These are phyloP conservation scores for Andrographis paniculata DNA, from an alignment of 305 asterid species.

Conservation along the genomic window DNA sequence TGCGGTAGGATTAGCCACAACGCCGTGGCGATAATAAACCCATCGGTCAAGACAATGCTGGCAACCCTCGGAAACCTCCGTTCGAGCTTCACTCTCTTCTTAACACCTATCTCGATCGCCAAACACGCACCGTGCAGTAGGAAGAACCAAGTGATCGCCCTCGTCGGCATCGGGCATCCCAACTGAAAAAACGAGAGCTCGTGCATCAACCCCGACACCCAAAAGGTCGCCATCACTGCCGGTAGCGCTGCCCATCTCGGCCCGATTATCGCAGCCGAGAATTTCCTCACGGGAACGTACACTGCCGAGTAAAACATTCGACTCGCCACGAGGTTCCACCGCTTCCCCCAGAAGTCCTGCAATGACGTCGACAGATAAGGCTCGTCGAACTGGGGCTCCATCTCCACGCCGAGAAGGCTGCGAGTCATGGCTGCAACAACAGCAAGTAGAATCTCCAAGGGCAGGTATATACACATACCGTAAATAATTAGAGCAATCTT, in stretches of 20 bases:
- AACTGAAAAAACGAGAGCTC: conserved; percentile 40
- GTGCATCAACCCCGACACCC: conserved; percentile 48
- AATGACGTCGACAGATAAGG: conserved; percentile 62
- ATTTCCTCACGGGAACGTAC: conserved; percentile 50
- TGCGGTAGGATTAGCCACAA: too few species aligned
- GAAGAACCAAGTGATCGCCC: conserved; percentile 36
- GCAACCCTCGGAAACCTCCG: conserved; percentile 5
- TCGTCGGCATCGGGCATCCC: conserved; percentile 30
- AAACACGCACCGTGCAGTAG: conserved; percentile 34
- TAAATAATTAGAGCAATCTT: conserved; percentile 12
- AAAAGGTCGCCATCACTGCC: conserved; percentile 43
- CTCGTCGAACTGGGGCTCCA: conserved; percentile 20
- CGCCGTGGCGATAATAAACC: too few species aligned
- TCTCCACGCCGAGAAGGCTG: not conserved
- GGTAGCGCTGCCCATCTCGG: conserved; percentile 33
- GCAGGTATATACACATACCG: not conserved
- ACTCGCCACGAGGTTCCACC: conserved; percentile 81
- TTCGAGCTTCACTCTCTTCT: conserved; percentile 21
- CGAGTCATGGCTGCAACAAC: conserved; percentile 14
- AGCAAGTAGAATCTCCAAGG: not conserved
- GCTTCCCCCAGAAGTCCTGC: conserved; percentile 73
- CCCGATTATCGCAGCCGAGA: conserved; percentile 29
- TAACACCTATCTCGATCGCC: conserved; percentile 15
- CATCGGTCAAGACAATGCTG: conserved; percentile 24
- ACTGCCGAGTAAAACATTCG: conserved; percentile 57